A percentile compares a stretch with the other conserved stretches of the same genome.
These are phyloP conservation scores for Starmerella vitae DNA, from an alignment of 805 yeast genomes.

Conservation along the genomic window DNA sequence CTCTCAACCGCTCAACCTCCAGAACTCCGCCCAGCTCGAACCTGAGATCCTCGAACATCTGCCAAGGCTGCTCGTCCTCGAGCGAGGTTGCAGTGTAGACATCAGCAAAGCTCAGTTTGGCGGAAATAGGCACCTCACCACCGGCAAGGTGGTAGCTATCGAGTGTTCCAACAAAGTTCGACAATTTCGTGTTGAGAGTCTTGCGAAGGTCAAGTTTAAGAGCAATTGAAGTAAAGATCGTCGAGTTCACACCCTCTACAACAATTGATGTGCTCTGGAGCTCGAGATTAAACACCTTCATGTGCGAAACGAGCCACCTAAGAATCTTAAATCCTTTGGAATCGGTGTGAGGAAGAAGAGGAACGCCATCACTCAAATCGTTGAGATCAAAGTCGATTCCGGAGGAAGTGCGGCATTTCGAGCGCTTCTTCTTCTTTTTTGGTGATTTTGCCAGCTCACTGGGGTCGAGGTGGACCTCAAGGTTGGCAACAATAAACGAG, in stretches of 20 bases:
- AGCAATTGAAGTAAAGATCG: slow-evolving; percentile 23
- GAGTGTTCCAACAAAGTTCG: slow-evolving; percentile 28
- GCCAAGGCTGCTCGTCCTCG: slow-evolving; percentile 25
- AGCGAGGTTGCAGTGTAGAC: slow-evolving; percentile 23
- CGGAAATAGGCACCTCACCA: slow-evolving; percentile 24
- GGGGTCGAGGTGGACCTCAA: slow-evolving; percentile 26
- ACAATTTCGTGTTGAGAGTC: slow-evolving; percentile 14
- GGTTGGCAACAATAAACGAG: slow-evolving; percentile 24
- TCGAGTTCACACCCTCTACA: slow-evolving; percentile 20
- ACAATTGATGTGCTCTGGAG: slow-evolving; percentile 22
- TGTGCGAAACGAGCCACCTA: slow-evolving; percentile 18
- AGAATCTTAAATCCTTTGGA: slow-evolving; percentile 5
- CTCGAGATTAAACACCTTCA: slow-evolving; percentile 23
- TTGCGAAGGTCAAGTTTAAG: slow-evolving; percentile 25
- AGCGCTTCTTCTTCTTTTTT: slow-evolving; percentile 1
- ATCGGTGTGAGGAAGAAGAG: slow-evolving; percentile 14
- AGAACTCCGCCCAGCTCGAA: slow-evolving; percentile 26
- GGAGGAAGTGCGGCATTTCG: not conserved
- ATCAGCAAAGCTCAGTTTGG: slow-evolving; percentile 22
- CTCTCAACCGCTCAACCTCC: slow-evolving; percentile 21
- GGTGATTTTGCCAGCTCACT: slow-evolving; percentile 9
- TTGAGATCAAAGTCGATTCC: not conserved
- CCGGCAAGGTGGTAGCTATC: slow-evolving; percentile 23
- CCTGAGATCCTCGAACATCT: slow-evolving; percentile 23
- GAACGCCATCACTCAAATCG: slow-evolving; percentile 8